Base-by-base conservation (phyloP, 352 stramenopile species). In the Phytophthora cryptogea region DNA sequence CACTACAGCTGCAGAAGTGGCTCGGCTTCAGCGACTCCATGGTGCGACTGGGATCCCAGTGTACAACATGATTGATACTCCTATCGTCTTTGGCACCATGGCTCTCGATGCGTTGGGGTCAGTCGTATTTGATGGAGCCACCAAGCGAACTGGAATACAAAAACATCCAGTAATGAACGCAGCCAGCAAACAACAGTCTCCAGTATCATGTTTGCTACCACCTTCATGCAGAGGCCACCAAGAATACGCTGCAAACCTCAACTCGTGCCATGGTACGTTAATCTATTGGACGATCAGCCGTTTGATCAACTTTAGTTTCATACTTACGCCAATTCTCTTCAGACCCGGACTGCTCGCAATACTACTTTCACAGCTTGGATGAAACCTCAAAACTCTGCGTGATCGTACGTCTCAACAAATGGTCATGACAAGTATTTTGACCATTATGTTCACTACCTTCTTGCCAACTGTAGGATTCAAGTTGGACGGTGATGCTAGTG, bases 31-130 rank as follows among this genome's bases (percentile, higher is more conserved):
- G 41, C 64, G 78, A 28, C 45, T 89, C 36, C 75, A 89, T 30
- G 71, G 76, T 16, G 75, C 66, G 0, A 68, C 75, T 8, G 59
- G 72, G 11, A 66, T 88, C 4, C 66, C 66, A n/a, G 67, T 90
- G 9, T 88, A 78, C 62, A 91, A 88, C 59, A 91, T 91, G 81
- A 61, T 81, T 27, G 71, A 89, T 28, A 59, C 70, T 6, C 79
- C 81, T 0, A 70, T 91, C n/a, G 65, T 80, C 49, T 82, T 91
- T 43, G 81, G 81, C 10, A 41, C 58, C 5, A 89, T 88, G 77
- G 77, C 76, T 6, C 63, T 91, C 10, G 46, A 75, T 26, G 44
- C 68, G 3, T 54, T 89, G n/a, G 70, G 63, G 33, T 63, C 73
- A 1, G 49, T 90, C 16, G 27, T 78, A 0, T 64, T 90, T 17